Base-by-base conservation (phyloP, 2,329 filamentous ascomycete species). In the Saccharata proteae region DNA sequence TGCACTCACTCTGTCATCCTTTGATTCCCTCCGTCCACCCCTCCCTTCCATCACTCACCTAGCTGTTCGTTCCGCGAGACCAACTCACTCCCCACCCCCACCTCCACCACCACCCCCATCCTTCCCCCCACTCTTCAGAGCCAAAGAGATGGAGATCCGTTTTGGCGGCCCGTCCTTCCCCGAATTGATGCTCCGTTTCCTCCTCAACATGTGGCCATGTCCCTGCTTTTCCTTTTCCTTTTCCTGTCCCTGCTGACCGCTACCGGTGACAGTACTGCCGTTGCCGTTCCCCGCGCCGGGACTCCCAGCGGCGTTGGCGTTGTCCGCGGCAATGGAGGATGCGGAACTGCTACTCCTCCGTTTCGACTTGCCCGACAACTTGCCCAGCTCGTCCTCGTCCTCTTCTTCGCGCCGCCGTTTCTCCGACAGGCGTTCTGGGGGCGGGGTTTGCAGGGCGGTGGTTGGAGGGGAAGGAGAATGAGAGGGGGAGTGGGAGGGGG, bases 321-420 rank as follows among this genome's bases (percentile, higher is more conserved):
- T 35, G 32, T 22, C 32, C 9, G 19, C 32, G 38, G 53, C 55
- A 14, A 44, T 48, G 19, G 46, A 39, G 5, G 52, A 54, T 23
- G 52, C 59, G 32, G n/a, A n/a, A n/a, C n/a, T n/a, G n/a, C n/a
- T n/a, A n/a, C 58, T 64, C 17, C 64, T 52, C 36, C 33, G 33
- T 21, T 65, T 59, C 9, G 49, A 50, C 28, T 56, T 48, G n/a
- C 49, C 46, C 11, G 82, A 74, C 44, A 94, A 67, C 57, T 90
- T 93, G 33, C 77, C 76, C n/a, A 96, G 61, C 47, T 88, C 83
- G 41, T 94, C 86, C 34, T 93, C 86, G 26, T 94, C 88, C 39
- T 93, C 84, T 35, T 94, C 88, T 50, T 93, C 86, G 44, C 90
- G 74, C 28, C 88, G 73, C 28, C 88, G 78, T 57, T 96, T 96